These are phyloP conservation scores for Clonostachys chloroleuca DNA, from an alignment of 2,329 filamentous ascomycete species.

Conservation along the genomic window DNA sequence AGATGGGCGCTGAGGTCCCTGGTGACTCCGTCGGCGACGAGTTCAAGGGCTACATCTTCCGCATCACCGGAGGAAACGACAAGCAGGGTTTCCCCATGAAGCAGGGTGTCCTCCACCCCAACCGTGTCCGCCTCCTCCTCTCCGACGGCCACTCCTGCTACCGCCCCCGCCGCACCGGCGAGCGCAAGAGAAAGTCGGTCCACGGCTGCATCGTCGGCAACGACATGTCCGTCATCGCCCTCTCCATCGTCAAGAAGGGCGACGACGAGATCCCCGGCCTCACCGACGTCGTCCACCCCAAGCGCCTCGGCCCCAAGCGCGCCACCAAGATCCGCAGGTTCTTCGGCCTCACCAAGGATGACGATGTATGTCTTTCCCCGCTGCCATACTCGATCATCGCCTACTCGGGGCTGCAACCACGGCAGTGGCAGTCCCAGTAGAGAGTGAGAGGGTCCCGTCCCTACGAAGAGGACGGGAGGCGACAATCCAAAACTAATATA, in stretches of 20 bases:
- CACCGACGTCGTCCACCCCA: slow-evolving; percentile 97
- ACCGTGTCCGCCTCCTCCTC: slow-evolving; percentile 96
- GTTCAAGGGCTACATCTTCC: slow-evolving; percentile 99
- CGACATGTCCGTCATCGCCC: slow-evolving; percentile 91
- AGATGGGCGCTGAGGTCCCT: slow-evolving; percentile 88
- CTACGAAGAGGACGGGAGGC: slow-evolving; percentile 1
- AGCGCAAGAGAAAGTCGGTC: slow-evolving; percentile 99
- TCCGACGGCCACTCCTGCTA: slow-evolving; percentile 98
- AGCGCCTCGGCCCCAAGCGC: slow-evolving; percentile 99
- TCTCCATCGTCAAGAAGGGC: slow-evolving; percentile 97
- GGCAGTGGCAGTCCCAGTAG: slow-evolving; percentile 44
- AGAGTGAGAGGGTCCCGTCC: slow-evolving; percentile 47
- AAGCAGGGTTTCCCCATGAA: slow-evolving; percentile 99
- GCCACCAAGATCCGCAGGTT: slow-evolving; percentile 99
- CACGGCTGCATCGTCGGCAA: slow-evolving; percentile 97
- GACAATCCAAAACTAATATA: neutral
- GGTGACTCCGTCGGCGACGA: slow-evolving; percentile 96
- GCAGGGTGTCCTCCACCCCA: slow-evolving; percentile 99
- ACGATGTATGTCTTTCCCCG: slow-evolving; percentile 83
- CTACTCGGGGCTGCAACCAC: slow-evolving; percentile 55
- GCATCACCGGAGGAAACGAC: slow-evolving; percentile 99
- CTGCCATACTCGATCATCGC: slow-evolving; percentile 60
- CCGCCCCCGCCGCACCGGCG: slow-evolving; percentile 93
- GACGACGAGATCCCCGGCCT: slow-evolving; percentile 90
- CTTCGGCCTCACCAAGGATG: slow-evolving; percentile 99